Base-by-base conservation (phyloP, 2,329 filamentous ascomycete species). In the Fusarium staphyleae region DNA sequence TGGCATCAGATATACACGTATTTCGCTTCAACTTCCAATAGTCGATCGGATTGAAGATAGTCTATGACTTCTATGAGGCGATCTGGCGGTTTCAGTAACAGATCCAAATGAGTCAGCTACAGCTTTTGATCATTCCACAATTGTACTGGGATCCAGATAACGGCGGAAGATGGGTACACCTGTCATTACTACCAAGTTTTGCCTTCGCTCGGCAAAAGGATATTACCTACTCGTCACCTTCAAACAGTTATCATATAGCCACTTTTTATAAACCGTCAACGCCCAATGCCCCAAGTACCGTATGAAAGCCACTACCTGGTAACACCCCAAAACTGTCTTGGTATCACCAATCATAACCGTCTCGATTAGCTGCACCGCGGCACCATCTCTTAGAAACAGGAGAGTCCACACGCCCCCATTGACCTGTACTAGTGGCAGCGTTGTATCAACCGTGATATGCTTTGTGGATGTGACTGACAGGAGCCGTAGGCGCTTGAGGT, bases 281-380 rank as follows among this genome's bases (percentile, higher is more conserved):
- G 42, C 35, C 42, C 48, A 52, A 30, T 41, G 15, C 14, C 42
- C 48, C 5, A 52, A 26, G 15, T 46, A 35, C 29, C 48, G 35
- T 13, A 46, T 15, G 34, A 52, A 52, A 4, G 42, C 29, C 29
- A 52, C 41, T 5, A 46, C 42, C 35, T 46, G 35, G 9, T 42
- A 52, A 28, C 48, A 42, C 2, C 48, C 48, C 7, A 52, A 6
- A 8, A 52, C 14, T 5, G 16, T 52, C 14, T 24, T 41, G 5
- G 42, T 52, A 29, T 51, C 48, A 3, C 48, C 48, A 41, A 52
- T 52, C 18, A 6, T 52, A 13, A 39, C 15, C 11, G 35, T 33
- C 32, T 46, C 28, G 19, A 52, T 33, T 6, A 52, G 41, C 18
- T 41, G n/a, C 11, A 46, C 26, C 12, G 19, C 35, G 8, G 19